Evolutionary conservation across 805 yeast species (phyloP).

Genomic region (Brettanomyces anomalus): DNA sequence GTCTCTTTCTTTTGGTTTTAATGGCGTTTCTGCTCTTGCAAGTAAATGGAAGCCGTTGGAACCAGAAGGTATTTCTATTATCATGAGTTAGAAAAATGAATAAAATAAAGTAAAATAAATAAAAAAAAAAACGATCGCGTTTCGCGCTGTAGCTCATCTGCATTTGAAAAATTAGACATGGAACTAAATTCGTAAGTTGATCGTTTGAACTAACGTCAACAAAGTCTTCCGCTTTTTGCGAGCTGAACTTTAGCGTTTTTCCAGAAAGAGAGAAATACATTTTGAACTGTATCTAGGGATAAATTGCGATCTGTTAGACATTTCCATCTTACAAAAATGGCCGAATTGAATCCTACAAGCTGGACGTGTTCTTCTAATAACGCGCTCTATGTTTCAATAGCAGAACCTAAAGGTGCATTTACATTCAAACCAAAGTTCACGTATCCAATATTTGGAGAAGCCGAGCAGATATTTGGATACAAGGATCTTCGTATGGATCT

Average conservation of each 20-base stretch:
- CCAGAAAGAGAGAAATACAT: no score
- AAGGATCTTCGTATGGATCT: constrained; percentile 54
- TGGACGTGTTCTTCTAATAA: constrained; percentile 76
- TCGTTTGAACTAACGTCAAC: no score
- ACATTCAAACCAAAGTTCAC: constrained; percentile 75
- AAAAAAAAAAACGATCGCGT: no score
- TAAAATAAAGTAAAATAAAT: no score
- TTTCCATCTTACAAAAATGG: constrained; percentile 4
- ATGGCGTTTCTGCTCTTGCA: constrained; percentile 4
- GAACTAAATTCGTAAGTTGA: no score
- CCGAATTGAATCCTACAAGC: constrained; percentile 24
- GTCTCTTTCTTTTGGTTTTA: constrained; percentile 8
- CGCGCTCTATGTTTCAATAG: constrained; percentile 49
- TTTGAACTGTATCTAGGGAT: no score
- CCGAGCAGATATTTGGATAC: constrained; percentile 83
- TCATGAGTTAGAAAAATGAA: no score
- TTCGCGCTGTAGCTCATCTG: no score
- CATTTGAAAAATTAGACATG: no score
- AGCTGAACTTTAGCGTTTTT: no score
- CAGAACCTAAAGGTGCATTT: constrained; percentile 49
- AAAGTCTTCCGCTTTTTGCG: no score
- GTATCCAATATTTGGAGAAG: constrained; percentile 88
- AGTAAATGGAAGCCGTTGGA: constrained; percentile 19
- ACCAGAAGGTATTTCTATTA: constrained; percentile 1
- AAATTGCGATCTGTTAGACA: no score